Conservation (phyloP, 169 alveolate genomes). For the Cyclospora cayetanensis region DNA sequence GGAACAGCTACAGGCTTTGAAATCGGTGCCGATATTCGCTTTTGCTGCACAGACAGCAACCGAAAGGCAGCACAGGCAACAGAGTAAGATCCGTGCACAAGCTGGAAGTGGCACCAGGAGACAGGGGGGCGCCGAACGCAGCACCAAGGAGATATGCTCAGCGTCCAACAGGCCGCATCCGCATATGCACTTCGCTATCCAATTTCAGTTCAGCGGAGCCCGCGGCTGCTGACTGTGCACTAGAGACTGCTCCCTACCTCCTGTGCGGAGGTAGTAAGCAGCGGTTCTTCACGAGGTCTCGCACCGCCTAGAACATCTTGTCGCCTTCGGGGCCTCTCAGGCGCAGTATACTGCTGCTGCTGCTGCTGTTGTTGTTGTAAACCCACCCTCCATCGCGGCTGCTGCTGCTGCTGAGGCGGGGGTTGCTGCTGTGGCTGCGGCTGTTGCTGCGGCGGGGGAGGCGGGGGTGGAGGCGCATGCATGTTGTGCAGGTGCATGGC, state of each 20-base stretch:
- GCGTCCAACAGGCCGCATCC: too few relatives aligned
- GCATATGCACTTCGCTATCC: too few relatives aligned
- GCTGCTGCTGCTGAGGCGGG: slow-evolving; percentile 33
- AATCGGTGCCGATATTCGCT: neutral
- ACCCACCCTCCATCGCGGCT: neutral
- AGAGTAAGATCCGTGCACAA: too few relatives aligned
- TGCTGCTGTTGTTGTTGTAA: slow-evolving; percentile 41
- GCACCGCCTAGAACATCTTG: slow-evolving; percentile 15
- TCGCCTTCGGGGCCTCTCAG: neutral
- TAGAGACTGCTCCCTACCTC: too few relatives aligned
- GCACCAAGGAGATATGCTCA: too few relatives aligned
- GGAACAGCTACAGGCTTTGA: neutral
- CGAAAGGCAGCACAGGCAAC: too few relatives aligned
- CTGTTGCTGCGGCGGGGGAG: neutral
- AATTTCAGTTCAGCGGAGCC: too few relatives aligned
- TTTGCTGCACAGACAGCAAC: neutral
- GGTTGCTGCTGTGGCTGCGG: slow-evolving; percentile 42
- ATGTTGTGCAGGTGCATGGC: neutral
- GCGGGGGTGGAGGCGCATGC: slow-evolving; percentile 15
- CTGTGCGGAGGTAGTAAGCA: neutral
- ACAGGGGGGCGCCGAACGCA: too few relatives aligned
- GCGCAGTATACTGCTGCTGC: neutral
- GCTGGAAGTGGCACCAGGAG: too few relatives aligned
- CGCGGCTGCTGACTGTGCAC: too few relatives aligned
- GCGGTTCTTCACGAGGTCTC: neutral